Conservation (phyloP, 2,329 filamentous ascomycete species). For the Paecilomyces sp. region DNA sequence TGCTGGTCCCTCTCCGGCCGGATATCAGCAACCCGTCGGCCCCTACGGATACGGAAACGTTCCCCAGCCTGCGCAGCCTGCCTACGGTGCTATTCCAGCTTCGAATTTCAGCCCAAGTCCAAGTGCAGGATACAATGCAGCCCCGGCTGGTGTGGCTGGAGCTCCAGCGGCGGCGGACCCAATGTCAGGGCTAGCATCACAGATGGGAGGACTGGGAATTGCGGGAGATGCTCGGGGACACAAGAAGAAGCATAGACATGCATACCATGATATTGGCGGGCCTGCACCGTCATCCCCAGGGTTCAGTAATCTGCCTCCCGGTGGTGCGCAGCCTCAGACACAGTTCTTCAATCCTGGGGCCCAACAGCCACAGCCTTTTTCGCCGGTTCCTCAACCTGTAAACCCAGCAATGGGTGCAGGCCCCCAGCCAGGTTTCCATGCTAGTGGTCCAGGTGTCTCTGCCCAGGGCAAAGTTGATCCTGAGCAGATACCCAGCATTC, state of each 20-base stretch:
- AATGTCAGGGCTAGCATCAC: constrained; percentile 45
- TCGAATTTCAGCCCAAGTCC: constrained; percentile 16
- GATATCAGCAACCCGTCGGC: constrained; percentile 29
- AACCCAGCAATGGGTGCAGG: constrained; percentile 14
- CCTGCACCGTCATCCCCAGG: constrained; percentile 53
- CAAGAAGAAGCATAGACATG: constrained; percentile 93
- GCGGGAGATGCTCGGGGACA: constrained; percentile 45
- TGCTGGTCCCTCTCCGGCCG: constrained; percentile 27
- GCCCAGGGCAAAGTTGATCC: constrained; percentile 74
- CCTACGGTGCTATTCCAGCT: constrained; percentile 21
- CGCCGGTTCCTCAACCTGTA: constrained; percentile 14
- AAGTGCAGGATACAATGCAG: constrained; percentile 19
- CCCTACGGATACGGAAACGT: constrained; percentile 30
- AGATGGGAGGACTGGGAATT: constrained; percentile 72
- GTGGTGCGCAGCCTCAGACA: constrained; percentile 47
- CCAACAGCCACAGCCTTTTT: constrained; percentile 24
- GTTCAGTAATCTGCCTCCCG: constrained; percentile 61
- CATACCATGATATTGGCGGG: constrained; percentile 78
- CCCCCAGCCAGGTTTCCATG: constrained; percentile 25
- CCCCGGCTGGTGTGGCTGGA: constrained; percentile 17
- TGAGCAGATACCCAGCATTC: constrained; percentile 88
- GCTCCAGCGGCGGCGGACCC: constrained; percentile 20
- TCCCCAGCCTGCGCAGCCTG: constrained; percentile 24
- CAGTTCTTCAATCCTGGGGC: constrained; percentile 54
- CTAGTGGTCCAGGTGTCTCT: constrained; percentile 49